These are phyloP conservation scores for Moringa oleifera DNA, from an alignment of 345 rosid genomes.

Conservation along the genomic window DNA sequence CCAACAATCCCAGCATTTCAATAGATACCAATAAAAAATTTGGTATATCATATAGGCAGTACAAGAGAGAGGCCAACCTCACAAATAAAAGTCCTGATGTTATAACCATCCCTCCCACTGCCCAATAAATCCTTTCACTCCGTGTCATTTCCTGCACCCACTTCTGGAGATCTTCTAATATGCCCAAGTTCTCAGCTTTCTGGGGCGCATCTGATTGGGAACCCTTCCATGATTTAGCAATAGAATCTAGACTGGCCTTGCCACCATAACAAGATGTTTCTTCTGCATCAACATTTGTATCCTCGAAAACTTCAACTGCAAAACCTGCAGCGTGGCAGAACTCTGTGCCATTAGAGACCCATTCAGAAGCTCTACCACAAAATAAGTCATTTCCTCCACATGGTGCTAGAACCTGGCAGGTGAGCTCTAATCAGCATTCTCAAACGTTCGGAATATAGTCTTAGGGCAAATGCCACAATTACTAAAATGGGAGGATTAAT, in stretches of 20 bases:
- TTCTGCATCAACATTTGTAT: constrained; percentile 26
- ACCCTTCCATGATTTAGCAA: constrained; percentile 65
- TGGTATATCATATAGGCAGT: not conserved
- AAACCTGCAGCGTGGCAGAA: constrained; percentile 86
- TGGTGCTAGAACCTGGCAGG: constrained; percentile 58
- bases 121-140: constrained; percentile 61
- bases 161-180: constrained; percentile 37
- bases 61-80: constrained; percentile 36
- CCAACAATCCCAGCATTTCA: not conserved
- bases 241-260: constrained; percentile 71
- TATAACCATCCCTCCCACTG: constrained; percentile 77
- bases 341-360: constrained; percentile 83
- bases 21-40: no score
- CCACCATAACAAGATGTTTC: constrained; percentile 73
- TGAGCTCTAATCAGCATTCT: constrained; percentile 17
- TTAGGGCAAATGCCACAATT: constrained; percentile 6
- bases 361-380: constrained; percentile 76
- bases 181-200: constrained; percentile 20
- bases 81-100: constrained; percentile 59
- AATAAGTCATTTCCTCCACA: constrained; percentile 75
- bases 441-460: constrained; percentile 8
- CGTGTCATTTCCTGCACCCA: constrained; percentile 44
- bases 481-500: not conserved
- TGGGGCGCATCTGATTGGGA: constrained; percentile 34
- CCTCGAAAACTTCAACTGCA: constrained; percentile 36